phyloP scores from a whole-genome alignment of 768 basidiomycete species.

The Heimioporus sp. region DNA sequence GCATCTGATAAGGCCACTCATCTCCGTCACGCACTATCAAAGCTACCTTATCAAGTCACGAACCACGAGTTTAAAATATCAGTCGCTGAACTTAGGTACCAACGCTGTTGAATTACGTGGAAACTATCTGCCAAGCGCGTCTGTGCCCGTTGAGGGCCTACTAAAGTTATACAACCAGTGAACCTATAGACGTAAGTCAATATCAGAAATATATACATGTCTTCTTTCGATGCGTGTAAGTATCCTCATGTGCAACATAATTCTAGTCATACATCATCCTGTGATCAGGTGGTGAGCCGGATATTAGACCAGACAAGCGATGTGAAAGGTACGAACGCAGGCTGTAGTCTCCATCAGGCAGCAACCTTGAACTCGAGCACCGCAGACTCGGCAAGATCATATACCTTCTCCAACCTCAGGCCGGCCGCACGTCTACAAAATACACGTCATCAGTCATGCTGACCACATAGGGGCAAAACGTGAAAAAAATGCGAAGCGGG shows the following conservation, averaged over 20 bases:
- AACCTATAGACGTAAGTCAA: constrained; percentile 2
- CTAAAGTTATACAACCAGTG: neutral
- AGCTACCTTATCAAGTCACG: too few species aligned
- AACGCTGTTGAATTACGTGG: neutral
- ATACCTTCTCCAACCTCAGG: constrained; percentile 22
- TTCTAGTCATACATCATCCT: constrained; percentile 2
- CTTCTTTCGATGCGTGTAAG: neutral
- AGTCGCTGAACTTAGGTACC: too few species aligned
- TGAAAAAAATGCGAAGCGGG: neutral
- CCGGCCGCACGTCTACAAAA: constrained; percentile 15
- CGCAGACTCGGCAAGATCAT: constrained; percentile 26
- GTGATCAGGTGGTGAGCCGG: neutral
- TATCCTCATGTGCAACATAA: neutral
- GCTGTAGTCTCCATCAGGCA: neutral
- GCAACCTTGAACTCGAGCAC: constrained; percentile 24
- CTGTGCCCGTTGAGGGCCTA: constrained; percentile 14
- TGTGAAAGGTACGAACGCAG: neutral
- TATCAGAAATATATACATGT: neutral
- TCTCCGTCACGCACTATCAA: too few species aligned
- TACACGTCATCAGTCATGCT: neutral
- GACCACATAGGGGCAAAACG: too few species aligned
- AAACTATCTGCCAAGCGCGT: neutral
- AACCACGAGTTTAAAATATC: too few species aligned
- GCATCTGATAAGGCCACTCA: too few species aligned
- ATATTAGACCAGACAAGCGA: neutral